Base-by-base conservation (phyloP, 2,329 filamentous ascomycete genomes). In the Cyanodermella asteris region DNA sequence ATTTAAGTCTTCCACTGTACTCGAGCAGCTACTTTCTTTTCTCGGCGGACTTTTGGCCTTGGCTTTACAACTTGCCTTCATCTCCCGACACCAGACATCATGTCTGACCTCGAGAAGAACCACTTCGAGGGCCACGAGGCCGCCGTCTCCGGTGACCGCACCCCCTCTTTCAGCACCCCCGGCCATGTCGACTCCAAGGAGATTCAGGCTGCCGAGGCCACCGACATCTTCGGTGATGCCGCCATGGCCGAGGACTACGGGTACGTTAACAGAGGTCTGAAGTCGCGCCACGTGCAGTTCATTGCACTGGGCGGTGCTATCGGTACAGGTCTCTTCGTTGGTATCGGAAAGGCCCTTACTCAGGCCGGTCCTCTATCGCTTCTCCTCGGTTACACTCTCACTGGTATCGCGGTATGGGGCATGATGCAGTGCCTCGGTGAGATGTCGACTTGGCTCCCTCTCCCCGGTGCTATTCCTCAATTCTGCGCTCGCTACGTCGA, bases 241-340 rank as follows among this genome's bases (percentile, higher is more conserved):
- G 43, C 54, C 26, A 51, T 50, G 5, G 59, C 58, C 7, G 58
- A 61, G 36, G 44, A 57, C 32, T 55, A 52, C 38, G 56, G 57
- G 18, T 61, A 61, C 36, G 57, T 61, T 21, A 38, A 47, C 34
- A 42, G 58, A 48, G 56, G 47, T 24, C 43, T 57, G 28, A 59
- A 59, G 38, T 58, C 56, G 18, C 52, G 60, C 34, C 61, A 66
- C 39, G 60, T 65, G 25, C 51, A 64, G 32, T 62, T 65, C 38
- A 68, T 70, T 36, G 63, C 62, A 9, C 50, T 68, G 9, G 61
- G 61, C 27, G 61, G 62, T 29, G 62, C 60, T 4, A 66, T 67
- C 10, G 55, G 56, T 20, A 63, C 59, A 3, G 60, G 60, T 31
- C 42, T 64, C 0, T 64, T 67, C 39, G 47, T 66, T 7, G 56